Evolutionary conservation across 164 flowering plant species (phyloP).

Genomic region (Magnolia kwangsiensis): DNA sequence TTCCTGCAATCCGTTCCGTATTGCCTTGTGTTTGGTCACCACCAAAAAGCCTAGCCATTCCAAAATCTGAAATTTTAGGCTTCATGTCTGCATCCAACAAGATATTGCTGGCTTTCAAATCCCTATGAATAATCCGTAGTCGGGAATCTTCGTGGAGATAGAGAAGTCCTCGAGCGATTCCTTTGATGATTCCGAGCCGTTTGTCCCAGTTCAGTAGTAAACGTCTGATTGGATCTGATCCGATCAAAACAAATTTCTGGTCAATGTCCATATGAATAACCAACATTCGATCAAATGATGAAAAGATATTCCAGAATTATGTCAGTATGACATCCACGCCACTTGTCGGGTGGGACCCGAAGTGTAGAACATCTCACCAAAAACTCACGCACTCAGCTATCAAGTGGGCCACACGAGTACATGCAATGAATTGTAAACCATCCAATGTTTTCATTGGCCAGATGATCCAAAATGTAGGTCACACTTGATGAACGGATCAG

Average conservation of each 20-base stretch:
- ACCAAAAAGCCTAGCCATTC: constrained; percentile 36
- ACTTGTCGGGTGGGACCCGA: no score
- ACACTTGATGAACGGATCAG: no score
- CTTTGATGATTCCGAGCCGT: constrained; percentile 26
- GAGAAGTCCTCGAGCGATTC: constrained; percentile 52
- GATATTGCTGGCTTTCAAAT: constrained; percentile 54
- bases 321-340: no score
- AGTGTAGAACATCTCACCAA: no score
- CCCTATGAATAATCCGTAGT: constrained; percentile 46
- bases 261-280: not conserved
- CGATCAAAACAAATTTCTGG: not conserved
- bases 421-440: no score
- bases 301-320: no score
- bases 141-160: constrained; percentile 64
- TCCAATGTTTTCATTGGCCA: no score
- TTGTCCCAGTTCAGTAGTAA: constrained; percentile 19
- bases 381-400: no score
- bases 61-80: constrained; percentile 51
- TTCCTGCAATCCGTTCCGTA: constrained; percentile 30
- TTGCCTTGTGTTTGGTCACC: constrained; percentile 23
- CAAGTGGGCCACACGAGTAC: no score
- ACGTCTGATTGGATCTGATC: not conserved
- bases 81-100: constrained; percentile 41
- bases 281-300: no score
- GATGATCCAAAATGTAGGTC: no score